phyloP scores from a whole-genome alignment of 2,329 filamentous ascomycete species.

The Canariomyces notabilis region DNA sequence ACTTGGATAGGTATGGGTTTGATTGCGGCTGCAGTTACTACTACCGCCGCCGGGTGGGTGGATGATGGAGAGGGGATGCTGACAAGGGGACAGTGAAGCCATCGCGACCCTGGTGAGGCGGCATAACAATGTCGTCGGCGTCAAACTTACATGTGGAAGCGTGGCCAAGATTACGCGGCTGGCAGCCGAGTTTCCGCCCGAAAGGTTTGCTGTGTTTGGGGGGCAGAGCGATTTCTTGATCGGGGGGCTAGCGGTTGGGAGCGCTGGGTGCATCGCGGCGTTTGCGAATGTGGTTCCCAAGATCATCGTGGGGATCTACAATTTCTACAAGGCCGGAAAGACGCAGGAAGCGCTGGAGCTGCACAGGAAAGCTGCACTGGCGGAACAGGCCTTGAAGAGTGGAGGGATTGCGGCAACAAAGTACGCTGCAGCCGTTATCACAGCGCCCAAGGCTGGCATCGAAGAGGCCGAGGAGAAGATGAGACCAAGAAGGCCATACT shows the following conservation, averaged over 20 bases:
- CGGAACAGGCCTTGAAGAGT: constrained; percentile 59
- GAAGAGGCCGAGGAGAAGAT: constrained; percentile 54
- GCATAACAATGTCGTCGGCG: constrained; percentile 54
- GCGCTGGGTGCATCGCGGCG: constrained; percentile 56
- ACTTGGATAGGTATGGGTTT: constrained; percentile 44
- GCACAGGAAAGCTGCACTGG: constrained; percentile 58
- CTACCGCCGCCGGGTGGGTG: no score
- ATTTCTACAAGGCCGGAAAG: constrained; percentile 55
- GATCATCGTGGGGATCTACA: constrained; percentile 53
- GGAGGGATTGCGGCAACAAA: constrained; percentile 63
- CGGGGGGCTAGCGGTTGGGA: constrained; percentile 53
- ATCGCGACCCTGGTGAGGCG: constrained; percentile 48
- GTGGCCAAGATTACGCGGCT: constrained; percentile 68
- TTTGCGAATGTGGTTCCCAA: constrained; percentile 59
- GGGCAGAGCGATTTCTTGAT: constrained; percentile 70
- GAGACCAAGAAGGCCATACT: constrained; percentile 58
- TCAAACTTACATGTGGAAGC: constrained; percentile 65
- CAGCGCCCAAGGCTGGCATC: constrained; percentile 55
- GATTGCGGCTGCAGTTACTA: no score
- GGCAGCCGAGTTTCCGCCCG: constrained; percentile 42
- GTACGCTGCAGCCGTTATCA: constrained; percentile 58
- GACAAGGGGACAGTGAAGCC: no score
- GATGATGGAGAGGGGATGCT: no score
- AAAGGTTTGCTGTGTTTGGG: constrained; percentile 62
- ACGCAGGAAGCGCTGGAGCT: constrained; percentile 53